Conservation (phyloP, 345 rosid species). For the Gossypium herbaceum region DNA sequence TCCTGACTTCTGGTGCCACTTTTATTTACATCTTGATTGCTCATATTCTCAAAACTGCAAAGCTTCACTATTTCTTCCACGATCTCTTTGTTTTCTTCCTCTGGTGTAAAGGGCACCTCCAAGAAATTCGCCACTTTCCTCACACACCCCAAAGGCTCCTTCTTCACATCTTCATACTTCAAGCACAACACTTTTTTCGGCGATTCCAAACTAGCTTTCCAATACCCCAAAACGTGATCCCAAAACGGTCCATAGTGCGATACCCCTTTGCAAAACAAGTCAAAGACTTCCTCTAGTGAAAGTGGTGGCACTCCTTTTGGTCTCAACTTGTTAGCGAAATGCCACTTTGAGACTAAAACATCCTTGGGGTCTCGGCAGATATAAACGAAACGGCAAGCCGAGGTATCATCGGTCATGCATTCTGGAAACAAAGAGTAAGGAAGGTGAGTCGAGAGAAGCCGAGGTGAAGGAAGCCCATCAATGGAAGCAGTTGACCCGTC, state of each 20-base stretch:
- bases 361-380: conserved; percentile 30
- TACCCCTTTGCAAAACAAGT: conserved; percentile 7
- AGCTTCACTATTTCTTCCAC: conserved; percentile 25
- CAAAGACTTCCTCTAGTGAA: conserved; percentile 4
- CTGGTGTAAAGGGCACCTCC: conserved; percentile 13
- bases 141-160: conserved; percentile 16
- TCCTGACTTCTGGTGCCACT: too few species aligned
- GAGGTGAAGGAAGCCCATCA: conserved; percentile 2
- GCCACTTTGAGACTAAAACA: conserved; percentile 24
- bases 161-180: conserved; percentile 30
- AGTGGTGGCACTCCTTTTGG: background rate
- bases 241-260: conserved; percentile 8
- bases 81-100: conserved; percentile 18
- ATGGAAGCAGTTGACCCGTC: background rate
- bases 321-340: conserved; percentile 20
- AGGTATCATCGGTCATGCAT: background rate
- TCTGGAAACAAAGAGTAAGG: conserved; percentile 13
- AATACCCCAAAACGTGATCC: conserved; percentile 13
- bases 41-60: conserved; percentile 35
- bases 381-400: conserved; percentile 28
- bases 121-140: conserved; percentile 28
- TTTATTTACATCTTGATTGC: conserved; percentile 30
- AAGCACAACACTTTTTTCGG: conserved; percentile 4
- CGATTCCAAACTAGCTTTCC: background rate
- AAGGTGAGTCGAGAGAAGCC: conserved; percentile 9